Evolutionary conservation across 768 basidiomycete species (phyloP), one percentile per base, ranked within the genome.

Genomic region (Boletus huronensis): DNA sequence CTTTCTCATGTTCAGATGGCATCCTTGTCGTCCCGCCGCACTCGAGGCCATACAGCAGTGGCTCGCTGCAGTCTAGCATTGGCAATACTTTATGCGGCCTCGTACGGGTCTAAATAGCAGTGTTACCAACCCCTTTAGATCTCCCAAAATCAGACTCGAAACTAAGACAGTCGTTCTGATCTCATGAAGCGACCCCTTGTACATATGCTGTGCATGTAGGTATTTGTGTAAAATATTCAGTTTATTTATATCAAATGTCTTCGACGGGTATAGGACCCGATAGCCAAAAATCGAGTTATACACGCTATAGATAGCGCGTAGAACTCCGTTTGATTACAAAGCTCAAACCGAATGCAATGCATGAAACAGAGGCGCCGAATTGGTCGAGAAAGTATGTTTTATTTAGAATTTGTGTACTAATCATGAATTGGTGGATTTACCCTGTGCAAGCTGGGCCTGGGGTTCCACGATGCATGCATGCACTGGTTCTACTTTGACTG

Each of bases 1-100:
- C 51, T 81, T 79, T 62, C 49, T 84, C 13, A 64, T 73, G 19
- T 78, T 85, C 43, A 38, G 56, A 1, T 80, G 75, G 73, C 76
- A 79, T 58, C 81, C 82, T 4, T 82, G 83, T 66, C 71, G 81
- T 55, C 74, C 74, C 4, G 64, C 76, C 23, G 75, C 79, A 2
- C 65, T 81, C 19, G 70, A 73, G 52, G 77, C 70, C 5, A 80
- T 85, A 52, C 78, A 76, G 7, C 63, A 72, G 35, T 86, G 82
- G 82, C 50, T 71, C 2, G 19, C 25, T 32, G 32, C 41, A 26
- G 29, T 32, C 4, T 50, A 47, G 10, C 8, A 14, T 23, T 25
- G 34, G 29, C 32, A 26, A 23, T 5, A 16, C 25, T 34, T 10
- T 2, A 14, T 31, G 19, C 6, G 29, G 19, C 19, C 3, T 16